Evolutionary conservation across 352 stramenopile species (phyloP).

Genomic region (Plasmopara muralis): DNA sequence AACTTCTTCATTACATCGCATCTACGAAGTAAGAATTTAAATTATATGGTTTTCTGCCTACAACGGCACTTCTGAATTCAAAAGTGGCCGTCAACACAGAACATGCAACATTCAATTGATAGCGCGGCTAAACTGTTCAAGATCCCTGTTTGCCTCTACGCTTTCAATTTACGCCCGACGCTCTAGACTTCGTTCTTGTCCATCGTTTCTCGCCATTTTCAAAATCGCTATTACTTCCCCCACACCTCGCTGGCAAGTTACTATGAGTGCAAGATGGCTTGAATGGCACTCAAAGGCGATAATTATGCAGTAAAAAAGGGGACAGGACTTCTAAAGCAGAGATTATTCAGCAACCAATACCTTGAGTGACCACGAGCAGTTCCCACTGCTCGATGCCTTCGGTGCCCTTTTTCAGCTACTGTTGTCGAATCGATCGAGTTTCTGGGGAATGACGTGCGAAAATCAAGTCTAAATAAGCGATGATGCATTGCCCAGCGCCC

Average conservation of each 20-base stretch:
- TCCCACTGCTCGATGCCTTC: background rate
- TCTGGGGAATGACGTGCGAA: background rate
- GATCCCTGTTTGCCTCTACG: too few species aligned
- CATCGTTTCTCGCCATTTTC: too few species aligned
- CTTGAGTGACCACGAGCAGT: background rate
- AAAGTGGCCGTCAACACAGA: too few species aligned
- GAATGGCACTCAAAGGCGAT: background rate
- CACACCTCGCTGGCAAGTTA: too few species aligned
- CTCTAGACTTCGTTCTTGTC: too few species aligned
- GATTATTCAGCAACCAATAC: slow-evolving; percentile 14
- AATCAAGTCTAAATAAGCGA: slow-evolving; percentile 67
- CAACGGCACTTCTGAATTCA: too few species aligned
- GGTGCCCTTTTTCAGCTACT: slow-evolving; percentile 3
- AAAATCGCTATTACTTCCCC: too few species aligned
- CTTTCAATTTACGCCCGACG: too few species aligned
- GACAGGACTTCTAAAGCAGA: slow-evolving; percentile 1
- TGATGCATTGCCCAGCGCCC: slow-evolving; percentile 69
- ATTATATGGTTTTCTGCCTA: too few species aligned
- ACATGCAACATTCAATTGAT: too few species aligned
- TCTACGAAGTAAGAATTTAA: background rate
- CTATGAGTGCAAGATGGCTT: background rate
- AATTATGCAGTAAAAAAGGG: background rate
- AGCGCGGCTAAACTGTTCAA: too few species aligned
- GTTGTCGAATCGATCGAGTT: background rate
- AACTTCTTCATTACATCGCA: background rate